phyloP scores from a whole-genome alignment of 2,329 filamentous ascomycete genomes.

The Cladophialophora bantiana region DNA sequence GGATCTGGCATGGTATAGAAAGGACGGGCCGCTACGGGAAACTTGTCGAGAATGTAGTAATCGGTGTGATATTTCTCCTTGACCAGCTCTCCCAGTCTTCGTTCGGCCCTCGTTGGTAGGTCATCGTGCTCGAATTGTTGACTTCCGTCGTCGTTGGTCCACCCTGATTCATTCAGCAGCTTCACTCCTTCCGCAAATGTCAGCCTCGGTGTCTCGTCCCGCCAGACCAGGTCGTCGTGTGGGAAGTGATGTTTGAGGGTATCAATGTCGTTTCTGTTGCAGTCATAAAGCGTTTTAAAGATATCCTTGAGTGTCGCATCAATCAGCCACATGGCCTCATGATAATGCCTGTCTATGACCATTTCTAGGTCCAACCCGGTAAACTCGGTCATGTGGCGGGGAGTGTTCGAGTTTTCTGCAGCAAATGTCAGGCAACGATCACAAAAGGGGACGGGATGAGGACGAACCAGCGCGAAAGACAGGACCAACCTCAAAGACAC shows the following conservation, averaged over 20 bases:
- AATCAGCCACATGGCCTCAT: constrained; percentile 75
- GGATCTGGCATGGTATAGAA: constrained; percentile 83
- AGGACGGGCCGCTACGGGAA: constrained; percentile 76
- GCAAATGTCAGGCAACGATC: not conserved
- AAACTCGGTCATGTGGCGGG: constrained; percentile 84
- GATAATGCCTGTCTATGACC: constrained; percentile 78
- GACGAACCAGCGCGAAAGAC: constrained; percentile 71
- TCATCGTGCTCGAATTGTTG: constrained; percentile 73
- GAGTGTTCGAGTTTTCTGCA: constrained; percentile 80
- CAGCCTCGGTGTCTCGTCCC: constrained; percentile 76
- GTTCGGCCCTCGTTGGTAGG: constrained; percentile 77
- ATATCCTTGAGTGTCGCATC: constrained; percentile 78
- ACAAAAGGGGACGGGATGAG: not conserved
- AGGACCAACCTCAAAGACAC: constrained; percentile 78
- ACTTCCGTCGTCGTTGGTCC: constrained; percentile 70
- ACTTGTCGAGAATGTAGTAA: constrained; percentile 86
- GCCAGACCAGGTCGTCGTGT: constrained; percentile 77
- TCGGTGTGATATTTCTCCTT: constrained; percentile 80
- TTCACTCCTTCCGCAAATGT: constrained; percentile 75
- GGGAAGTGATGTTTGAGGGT: constrained; percentile 77
- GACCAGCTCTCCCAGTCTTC: constrained; percentile 75
- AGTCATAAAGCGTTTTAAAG: constrained; percentile 69
- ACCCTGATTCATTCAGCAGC: constrained; percentile 73
- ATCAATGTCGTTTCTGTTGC: constrained; percentile 70
- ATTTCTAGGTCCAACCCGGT: constrained; percentile 85